phyloP scores from a whole-genome alignment of 352 stramenopile species.

The Globisporangium cederbergense region DNA sequence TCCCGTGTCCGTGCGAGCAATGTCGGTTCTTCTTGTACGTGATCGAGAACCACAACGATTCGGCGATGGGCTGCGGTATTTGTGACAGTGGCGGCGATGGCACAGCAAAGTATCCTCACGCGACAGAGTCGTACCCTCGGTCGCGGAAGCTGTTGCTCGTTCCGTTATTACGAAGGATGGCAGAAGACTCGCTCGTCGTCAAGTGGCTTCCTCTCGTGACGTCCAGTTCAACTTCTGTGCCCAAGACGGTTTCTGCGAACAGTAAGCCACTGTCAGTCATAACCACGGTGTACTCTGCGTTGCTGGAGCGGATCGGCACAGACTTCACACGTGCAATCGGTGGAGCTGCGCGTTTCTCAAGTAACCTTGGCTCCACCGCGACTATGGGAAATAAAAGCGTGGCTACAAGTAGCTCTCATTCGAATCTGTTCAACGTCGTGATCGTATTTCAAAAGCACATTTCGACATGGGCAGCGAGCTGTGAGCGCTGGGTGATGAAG shows the following conservation, averaged over 20 bases:
- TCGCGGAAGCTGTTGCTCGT: conserved; percentile 42
- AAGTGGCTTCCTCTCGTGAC: conserved; percentile 30
- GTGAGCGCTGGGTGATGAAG: conserved; percentile 23
- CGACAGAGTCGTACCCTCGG: conserved; percentile 19
- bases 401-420: not conserved
- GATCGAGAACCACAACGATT: conserved; percentile 15
- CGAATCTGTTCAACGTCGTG: conserved; percentile 22
- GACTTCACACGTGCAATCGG: conserved; percentile 15
- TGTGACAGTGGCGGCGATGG: not conserved
- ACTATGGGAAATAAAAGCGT: not conserved
- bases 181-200: conserved; percentile 55
- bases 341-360: not conserved
- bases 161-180: conserved; percentile 58
- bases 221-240: not conserved
- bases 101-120: not conserved
- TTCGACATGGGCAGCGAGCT: conserved; percentile 45
- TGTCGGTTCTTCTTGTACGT: conserved; percentile 51
- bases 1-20: conserved; percentile 71
- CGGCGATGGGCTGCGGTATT: not conserved
- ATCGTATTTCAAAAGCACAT: conserved; percentile 68
- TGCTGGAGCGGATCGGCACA: conserved; percentile 6
- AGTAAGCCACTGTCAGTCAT: not conserved
- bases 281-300: conserved; percentile 12
- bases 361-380: not conserved
- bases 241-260: not conserved